Evolutionary conservation across 176 grass and related monocot genomes (phyloP).

Genomic region (Rhynchospora pubera): DNA sequence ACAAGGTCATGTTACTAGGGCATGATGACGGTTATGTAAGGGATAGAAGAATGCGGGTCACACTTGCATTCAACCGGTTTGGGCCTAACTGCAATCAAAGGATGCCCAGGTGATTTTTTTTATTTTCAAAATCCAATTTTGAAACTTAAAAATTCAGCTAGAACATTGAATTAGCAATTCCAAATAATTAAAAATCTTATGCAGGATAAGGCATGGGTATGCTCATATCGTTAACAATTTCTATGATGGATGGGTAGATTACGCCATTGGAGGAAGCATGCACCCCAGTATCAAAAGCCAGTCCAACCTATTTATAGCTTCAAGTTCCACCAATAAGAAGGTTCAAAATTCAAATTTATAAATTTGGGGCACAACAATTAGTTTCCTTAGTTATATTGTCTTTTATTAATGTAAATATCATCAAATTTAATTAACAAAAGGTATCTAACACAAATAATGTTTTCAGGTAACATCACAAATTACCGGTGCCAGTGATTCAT

Average conservation of each 20-base stretch:
- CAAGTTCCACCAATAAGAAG: conserved; percentile 33
- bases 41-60: conserved; percentile 61
- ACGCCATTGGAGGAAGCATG: conserved; percentile 84
- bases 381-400: background rate
- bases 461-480: conserved; percentile 49
- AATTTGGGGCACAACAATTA: background rate
- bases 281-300: conserved; percentile 61
- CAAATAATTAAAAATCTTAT: background rate
- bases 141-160: background rate
- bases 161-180: background rate
- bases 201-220: conserved; percentile 69
- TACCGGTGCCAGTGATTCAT: background rate
- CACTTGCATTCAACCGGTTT: conserved; percentile 74
- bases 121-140: background rate
- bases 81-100: conserved; percentile 74
- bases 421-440: background rate
- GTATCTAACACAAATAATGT: background rate
- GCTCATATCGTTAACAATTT: conserved; percentile 74
- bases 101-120: conserved; percentile 53
- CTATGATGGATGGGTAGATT: conserved; percentile 65
- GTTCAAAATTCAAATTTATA: conserved; percentile 12
- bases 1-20: conserved; percentile 90
- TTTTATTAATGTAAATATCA: background rate
- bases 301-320: conserved; percentile 65
- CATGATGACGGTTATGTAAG: conserved; percentile 47